Evolutionary conservation across 371 early-diverging fungal genomes (phyloP), one percentile per base, ranked within the genome.

Genomic region (Rhizopus delemar): DNA sequence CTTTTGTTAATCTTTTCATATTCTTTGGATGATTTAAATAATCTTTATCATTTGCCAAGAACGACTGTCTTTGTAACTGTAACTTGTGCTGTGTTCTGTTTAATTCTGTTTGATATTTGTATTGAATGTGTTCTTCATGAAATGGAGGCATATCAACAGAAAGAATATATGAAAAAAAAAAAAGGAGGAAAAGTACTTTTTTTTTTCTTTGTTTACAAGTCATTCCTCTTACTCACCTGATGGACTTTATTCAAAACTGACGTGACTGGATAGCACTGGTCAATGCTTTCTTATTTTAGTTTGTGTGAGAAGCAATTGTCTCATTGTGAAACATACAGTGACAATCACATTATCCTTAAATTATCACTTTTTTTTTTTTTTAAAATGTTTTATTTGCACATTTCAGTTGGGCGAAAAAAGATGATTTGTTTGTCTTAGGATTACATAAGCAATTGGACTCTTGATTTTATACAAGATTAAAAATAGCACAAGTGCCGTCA

Each of bases 81-180:
- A 81, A 45, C 53, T 84, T 84, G 34, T 81, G 73, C 55, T 84
- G 82, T 29, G 82, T 82, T 43, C 85, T 73, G 29, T 56, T 59
- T 15, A 53, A 57, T 16, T 57, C 53, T 9, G 57, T 8, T 9
- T 22, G 46, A 33, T 5, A 5, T 22, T 7, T 8, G 8, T 50
- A 48, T n/a, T 38, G 54, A 6, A 65, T 41, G 3, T 55, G 52
- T 8, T 59, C 59, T 46, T 65, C 60, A 35, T 53, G 52, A 46
- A 53, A 57, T 35, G 48, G 41, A n/a, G 43, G 54, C 59, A 59
- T 59, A 16, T 45, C 43, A n/a, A 13, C 5, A 15, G 2, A 49
- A 15, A 39, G 31, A 56, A 48, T 4, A 34, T 22, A 15, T 13
- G 50, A 29, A 45, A 36, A 51, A 15, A 45, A 7, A 41, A 46